Base-by-base conservation (phyloP, 306 rosid genomes). In the cucumber (Cucumis sativus) region DNA sequence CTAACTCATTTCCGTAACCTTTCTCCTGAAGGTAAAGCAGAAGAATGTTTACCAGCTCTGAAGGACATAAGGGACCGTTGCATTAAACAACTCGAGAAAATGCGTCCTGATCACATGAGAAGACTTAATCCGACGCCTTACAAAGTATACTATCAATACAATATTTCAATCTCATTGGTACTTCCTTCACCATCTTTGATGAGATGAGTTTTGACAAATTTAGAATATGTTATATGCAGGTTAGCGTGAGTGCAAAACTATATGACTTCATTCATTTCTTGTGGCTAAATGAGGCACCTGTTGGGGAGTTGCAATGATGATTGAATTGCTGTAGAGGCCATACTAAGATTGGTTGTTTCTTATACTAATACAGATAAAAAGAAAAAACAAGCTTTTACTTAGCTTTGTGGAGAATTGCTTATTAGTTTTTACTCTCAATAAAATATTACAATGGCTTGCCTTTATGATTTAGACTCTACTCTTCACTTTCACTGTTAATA, bases 91-190 rank as follows among this genome's bases (percentile, higher is more conserved):
- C 97, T 96, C 1, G 89, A 87, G 77, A 90, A 82, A 83, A 92
- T 96, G 99, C 93, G 98, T 52, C 88, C 97, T 0, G 98, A 96
- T 84, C 98, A 96, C 89, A 89, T 96, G 99, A 91, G 99, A 85
- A 96, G 90, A 78, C 90, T 96, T 77, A 96, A 96, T 80, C 99
- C 99, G 18, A 96, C 99, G 9, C 99, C 99, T 0, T 96, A 92
- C 79, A 96, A 96, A 97, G 99, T 92, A 28, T 28, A 83, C 66
- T 25, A 58, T 45, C 59, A 17, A 6, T 16, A 78, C 59, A 23
- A 23, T 23, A 49, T 83, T 11, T 39, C 72, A 81, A 41, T 82
- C 18, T 45, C 72, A 79, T 23, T 62, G 43, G 25, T 77, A 20
- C 25, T 76, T 28, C 4, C 37, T 54, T 41, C 64, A 65, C 45